These are phyloP conservation scores for Neurospora sp. DNA, from an alignment of 495 filamentous ascomycete species.

Conservation along the genomic window DNA sequence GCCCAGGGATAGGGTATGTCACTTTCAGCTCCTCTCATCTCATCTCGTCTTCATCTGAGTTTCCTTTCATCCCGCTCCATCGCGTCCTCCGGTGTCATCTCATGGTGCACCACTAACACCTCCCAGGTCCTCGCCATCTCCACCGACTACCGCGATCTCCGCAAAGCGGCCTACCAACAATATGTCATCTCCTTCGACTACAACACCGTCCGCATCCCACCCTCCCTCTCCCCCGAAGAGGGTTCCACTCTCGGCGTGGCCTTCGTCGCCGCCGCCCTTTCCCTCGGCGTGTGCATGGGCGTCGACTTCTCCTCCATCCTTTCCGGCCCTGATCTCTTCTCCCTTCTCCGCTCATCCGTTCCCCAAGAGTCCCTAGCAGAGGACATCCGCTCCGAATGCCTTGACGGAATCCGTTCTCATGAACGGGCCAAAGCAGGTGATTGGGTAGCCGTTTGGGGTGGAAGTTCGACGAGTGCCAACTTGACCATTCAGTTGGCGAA, in stretches of 20 bases:
- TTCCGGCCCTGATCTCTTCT: slow-evolving; percentile 44
- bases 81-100: neutral
- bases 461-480: slow-evolving; percentile 51
- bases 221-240: slow-evolving; percentile 33
- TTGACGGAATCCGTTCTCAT: slow-evolving; percentile 29
- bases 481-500: slow-evolving; percentile 52
- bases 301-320: slow-evolving; percentile 40
- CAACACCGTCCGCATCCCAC: slow-evolving; percentile 51
- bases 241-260: slow-evolving; percentile 55
- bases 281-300: slow-evolving; percentile 51
- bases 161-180: slow-evolving; percentile 61
- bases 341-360: slow-evolving; percentile 27
- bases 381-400: slow-evolving; percentile 46
- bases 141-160: slow-evolving; percentile 61
- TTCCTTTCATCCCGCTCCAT: neutral
- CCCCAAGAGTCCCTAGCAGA: slow-evolving; percentile 30
- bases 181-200: slow-evolving; percentile 53
- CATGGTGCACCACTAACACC: neutral
- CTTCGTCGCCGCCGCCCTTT: slow-evolving; percentile 49
- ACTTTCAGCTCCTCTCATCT: neutral
- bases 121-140: slow-evolving; percentile 47
- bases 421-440: slow-evolving; percentile 44
- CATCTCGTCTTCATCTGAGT: neutral
- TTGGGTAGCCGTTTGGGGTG: slow-evolving; percentile 63
- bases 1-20: slow-evolving; percentile 41